phyloP scores from a whole-genome alignment of 768 basidiomycete species.

The Scleroderma citrinum region DNA sequence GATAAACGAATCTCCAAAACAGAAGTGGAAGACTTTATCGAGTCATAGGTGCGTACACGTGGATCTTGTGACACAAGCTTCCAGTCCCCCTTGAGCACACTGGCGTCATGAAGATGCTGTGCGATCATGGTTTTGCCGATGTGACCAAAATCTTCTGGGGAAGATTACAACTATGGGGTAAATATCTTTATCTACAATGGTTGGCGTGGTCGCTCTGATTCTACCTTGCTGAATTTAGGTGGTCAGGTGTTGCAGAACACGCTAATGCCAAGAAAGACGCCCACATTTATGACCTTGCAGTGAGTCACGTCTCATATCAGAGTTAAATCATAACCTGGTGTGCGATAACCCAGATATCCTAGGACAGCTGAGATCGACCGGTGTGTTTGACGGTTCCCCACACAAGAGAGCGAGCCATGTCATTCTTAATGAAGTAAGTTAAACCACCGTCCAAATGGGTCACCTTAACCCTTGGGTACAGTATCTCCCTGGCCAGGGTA shows the following conservation, averaged over 20 bases:
- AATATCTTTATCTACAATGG: conserved; percentile 9
- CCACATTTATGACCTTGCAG: conserved; percentile 64
- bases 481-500: conserved; percentile 89
- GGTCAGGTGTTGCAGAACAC: conserved; percentile 70
- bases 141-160: neutral
- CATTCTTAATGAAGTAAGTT: conserved; percentile 74
- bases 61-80: neutral
- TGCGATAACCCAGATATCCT: conserved; percentile 73
- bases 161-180: conserved; percentile 74
- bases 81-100: neutral
- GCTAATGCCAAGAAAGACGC: conserved; percentile 65
- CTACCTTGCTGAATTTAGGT: conserved; percentile 33
- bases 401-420: conserved; percentile 80
- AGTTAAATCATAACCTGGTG: conserved; percentile 5
- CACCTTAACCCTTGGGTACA: conserved; percentile 24
- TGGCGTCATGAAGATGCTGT: neutral
- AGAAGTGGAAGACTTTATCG: conserved; percentile 72
- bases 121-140: neutral
- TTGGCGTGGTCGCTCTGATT: neutral
- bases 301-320: conserved; percentile 30
- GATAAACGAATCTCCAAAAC: conserved; percentile 75
- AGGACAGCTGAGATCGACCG: conserved; percentile 57
- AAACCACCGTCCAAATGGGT: conserved; percentile 1
- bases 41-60: conserved; percentile 37
- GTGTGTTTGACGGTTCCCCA: conserved; percentile 56